A percentile compares a stretch with the other conserved stretches of the same genome.
Evolutionary conservation across 768 basidiomycete species (phyloP).

Genomic region (Phaeotremella skinneri): DNA sequence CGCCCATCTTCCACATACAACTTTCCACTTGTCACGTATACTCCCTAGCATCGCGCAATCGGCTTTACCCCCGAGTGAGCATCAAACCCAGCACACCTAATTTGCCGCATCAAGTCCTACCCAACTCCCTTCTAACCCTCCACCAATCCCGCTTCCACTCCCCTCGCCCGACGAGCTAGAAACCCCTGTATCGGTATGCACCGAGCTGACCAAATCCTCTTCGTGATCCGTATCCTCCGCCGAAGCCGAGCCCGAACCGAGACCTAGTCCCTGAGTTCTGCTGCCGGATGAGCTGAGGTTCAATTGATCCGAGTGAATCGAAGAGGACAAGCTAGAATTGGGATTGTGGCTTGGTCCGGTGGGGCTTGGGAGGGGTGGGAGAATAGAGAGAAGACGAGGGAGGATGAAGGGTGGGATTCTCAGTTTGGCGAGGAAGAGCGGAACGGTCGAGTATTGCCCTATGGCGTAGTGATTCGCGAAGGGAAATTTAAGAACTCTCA

Average conservation of each 20-base stretch:
- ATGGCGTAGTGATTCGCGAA: constrained; percentile 5
- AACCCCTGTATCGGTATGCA: constrained; percentile 25
- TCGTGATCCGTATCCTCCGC: constrained; percentile 26
- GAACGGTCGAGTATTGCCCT: constrained; percentile 32
- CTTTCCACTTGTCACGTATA: neutral
- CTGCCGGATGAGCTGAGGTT: neutral
- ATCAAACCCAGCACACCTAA: constrained; percentile 10
- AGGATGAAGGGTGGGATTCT: constrained; percentile 24
- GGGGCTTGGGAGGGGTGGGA: constrained; percentile 22
- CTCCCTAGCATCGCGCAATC: neutral
- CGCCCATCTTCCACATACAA: too few relatives aligned
- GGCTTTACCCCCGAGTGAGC: neutral
- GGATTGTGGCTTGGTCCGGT: constrained; percentile 25
- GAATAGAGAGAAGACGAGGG: constrained; percentile 17
- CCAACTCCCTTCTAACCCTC: constrained; percentile 34
- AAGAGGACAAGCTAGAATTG: neutral
- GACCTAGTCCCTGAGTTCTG: too few relatives aligned
- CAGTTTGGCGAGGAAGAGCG: constrained; percentile 22
- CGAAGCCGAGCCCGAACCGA: constrained; percentile 10
- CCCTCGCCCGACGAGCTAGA: constrained; percentile 12
- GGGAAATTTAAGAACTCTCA: constrained; percentile 24
- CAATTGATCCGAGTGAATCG: neutral
- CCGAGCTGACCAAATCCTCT: constrained; percentile 33
- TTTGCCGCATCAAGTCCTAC: constrained; percentile 30
- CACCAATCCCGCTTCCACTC: constrained; percentile 13